Base-by-base conservation (phyloP, 2,329 filamentous ascomycete genomes). In the Diplodia mutila region DNA sequence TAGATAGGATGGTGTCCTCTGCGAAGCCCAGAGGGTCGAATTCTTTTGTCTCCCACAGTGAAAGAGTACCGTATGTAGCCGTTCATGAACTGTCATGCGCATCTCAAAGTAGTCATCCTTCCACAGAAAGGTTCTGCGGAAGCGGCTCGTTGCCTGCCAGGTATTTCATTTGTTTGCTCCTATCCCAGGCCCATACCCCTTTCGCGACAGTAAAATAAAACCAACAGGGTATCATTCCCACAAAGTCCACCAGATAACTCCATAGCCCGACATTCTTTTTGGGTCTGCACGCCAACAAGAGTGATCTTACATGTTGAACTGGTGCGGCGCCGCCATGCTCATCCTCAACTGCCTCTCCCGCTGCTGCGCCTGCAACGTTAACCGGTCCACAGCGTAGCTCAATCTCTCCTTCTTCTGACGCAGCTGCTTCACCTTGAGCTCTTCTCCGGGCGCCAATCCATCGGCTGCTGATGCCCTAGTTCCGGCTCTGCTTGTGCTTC, bases 341-440 rank as follows among this genome's bases (percentile, higher is more conserved):
- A 89, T 91, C 76, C 89, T 85, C 80, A 92, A 78, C 75, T 91
- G 89, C 72, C 90, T 84, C 78, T 91, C 86, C 75, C 86, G 81
- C 80, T 97, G 93, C 72, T 89, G 85, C n/a, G 92, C 91, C 81
- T 97, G 92, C 73, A 97, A 76, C 82, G 95, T 92, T 71, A 97
- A 79, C 69, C 93, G 86, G 76, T 95, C 92, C 21, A 97, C 92
- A 32, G 92, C 90, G 81, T 96, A 97, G 76, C 91, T 89, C 72
- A 97, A 80, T 61, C 92, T 87, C 79, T 97, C 93, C 79, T 92
- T 94, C 80, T 93, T 90, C 82, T 93, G 91, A 68, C 87, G 84
- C 67, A 95, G 79, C 70, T 91, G 89, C 73, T 87, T 88, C 69
- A 92, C 82, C 73, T 86, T 87, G 71, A 83, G 70, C 68, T 85